A percentile compares a stretch with the other conserved stretches of the same genome.
phyloP scores from a whole-genome alignment of 495 filamentous ascomycete species.

The Neurospora sublineolata region DNA sequence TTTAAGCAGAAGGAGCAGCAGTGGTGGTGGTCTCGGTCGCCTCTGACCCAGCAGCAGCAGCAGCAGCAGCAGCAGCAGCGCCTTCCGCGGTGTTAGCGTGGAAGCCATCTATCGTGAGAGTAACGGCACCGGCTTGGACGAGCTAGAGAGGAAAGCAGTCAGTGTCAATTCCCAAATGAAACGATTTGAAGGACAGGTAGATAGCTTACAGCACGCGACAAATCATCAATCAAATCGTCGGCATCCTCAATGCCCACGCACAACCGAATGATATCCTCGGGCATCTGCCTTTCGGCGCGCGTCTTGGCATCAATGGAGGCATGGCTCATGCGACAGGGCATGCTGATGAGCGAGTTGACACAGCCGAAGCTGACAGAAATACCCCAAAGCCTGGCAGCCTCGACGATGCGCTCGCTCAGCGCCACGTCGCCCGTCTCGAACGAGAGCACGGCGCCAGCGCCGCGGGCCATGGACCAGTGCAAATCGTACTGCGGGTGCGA shows the following conservation, averaged over 20 bases:
- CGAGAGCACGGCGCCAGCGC: constrained; percentile 83
- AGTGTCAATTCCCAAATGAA: not conserved
- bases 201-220: constrained; percentile 74
- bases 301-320: constrained; percentile 96
- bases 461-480: constrained; percentile 88
- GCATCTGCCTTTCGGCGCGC: constrained; percentile 75
- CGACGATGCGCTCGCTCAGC: constrained; percentile 84
- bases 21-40: not conserved
- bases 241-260: constrained; percentile 96
- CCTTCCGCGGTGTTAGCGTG: constrained; percentile 35
- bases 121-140: constrained; percentile 87
- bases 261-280: constrained; percentile 88
- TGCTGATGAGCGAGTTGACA: constrained; percentile 95
- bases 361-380: constrained; percentile 96
- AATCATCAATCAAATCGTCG: constrained; percentile 86
- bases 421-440: constrained; percentile 85
- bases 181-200: not conserved
- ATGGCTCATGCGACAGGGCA: constrained; percentile 99
- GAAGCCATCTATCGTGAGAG: constrained; percentile 68
- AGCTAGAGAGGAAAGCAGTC: constrained; percentile 31
- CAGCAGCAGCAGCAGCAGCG: not conserved
- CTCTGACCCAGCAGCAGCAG: not conserved
- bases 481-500: constrained; percentile 95
- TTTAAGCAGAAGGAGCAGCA: not conserved
- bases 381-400: constrained; percentile 80